Evolutionary conservation across 495 filamentous ascomycete genomes (phyloP), one percentile per base, ranked within the genome.

Genomic region (Hapsidospora chrysogenum): DNA sequence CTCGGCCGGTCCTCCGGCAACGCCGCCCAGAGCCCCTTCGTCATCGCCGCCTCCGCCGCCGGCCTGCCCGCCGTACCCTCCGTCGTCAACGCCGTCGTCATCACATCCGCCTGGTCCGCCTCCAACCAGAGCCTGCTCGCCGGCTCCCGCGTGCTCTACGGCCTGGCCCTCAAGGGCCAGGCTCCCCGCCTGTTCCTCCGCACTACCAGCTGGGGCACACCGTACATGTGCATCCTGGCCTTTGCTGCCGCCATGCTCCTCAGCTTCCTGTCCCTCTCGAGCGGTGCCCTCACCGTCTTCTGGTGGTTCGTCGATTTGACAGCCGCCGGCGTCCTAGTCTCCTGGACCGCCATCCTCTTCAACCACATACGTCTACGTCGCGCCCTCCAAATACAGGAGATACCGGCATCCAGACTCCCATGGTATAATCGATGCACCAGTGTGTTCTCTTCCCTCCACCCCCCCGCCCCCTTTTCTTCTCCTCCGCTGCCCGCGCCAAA

Each of bases 341-440:
- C 71, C 36, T 85, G 74, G 74, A 75, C 70, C 11, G 73, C 71
- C 32, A 76, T 83, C 51, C 72, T 70, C 53, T 46, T 80, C 10
- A 66, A 77, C 2, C 80, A 85, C 45, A 80, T 86, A 47, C 71
- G 79, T 17, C 82, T 84, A 68, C 72, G 80, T 14, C 49, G 53
- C 14, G 79, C 64, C 9, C 57, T 54, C 53, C 52, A 53, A 41
- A 36, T 37, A 4, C 59, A 63, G 29, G 75, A 74, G 19, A 68
- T 65, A 40, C 55, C 55, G n/a, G 40, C 60, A 3, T 53, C 57
- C 29, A 54, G 65, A 44, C 52, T 70, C 21, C 64, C 66, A 2
- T 70, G 73, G 70, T 2, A 58, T 39, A 58, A 61, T 35, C 57
- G 53, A 48, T 60, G 56, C 54, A 54, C 51, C 10, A 32, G 53